These are phyloP conservation scores for Erodium trifolium DNA, from an alignment of 441 rosid species.

Conservation along the genomic window DNA sequence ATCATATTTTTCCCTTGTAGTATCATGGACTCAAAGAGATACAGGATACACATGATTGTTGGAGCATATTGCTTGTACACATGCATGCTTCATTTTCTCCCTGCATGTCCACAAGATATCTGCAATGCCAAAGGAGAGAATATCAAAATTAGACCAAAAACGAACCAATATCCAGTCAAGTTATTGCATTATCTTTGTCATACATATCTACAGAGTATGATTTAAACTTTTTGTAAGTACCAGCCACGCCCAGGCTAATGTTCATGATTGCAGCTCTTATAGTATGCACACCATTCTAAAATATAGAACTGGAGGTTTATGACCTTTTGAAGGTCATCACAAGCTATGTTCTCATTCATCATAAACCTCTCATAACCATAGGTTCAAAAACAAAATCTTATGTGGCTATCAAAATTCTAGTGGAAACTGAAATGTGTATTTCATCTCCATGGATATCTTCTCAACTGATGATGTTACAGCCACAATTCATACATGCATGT, in stretches of 20 bases:
- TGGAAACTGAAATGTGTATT: background rate
- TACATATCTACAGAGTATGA: background rate
- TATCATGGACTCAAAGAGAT: background rate
- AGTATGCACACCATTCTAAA: no score
- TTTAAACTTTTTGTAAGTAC: background rate
- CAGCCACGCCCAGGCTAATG: background rate
- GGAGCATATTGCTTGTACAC: background rate
- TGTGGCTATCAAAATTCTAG: background rate
- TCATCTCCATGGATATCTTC: background rate
- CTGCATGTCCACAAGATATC: slow-evolving; percentile 7
- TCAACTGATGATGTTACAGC: background rate
- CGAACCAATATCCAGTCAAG: background rate
- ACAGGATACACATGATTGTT: background rate
- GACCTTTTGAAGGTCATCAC: background rate
- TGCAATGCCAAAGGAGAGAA: background rate
- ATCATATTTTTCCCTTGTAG: background rate
- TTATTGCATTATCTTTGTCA: background rate
- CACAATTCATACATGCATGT: no score
- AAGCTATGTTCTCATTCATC: background rate
- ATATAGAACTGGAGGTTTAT: background rate
- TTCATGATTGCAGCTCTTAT: background rate
- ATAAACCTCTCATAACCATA: no score
- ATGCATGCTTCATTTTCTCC: slow-evolving; percentile 8
- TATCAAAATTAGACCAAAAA: background rate
- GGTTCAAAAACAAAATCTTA: no score